These are phyloP conservation scores for Populus tremula DNA, from an alignment of 345 rosid species.

Conservation along the genomic window DNA sequence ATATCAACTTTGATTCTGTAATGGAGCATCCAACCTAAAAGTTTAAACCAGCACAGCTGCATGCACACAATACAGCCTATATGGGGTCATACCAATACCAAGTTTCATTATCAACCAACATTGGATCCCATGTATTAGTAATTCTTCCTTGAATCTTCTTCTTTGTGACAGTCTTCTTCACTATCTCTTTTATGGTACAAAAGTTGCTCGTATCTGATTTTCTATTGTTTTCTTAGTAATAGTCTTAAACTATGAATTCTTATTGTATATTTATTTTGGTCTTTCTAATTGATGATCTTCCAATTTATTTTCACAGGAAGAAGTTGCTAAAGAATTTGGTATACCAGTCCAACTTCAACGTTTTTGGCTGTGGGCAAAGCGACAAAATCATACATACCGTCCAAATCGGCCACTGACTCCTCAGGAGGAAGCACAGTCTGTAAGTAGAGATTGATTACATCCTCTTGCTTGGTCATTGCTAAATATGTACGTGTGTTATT, in stretches of 20 bases:
- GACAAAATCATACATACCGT: conserved; percentile 92
- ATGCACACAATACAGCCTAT: not conserved
- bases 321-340: conserved; percentile 88
- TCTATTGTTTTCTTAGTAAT: not conserved
- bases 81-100: not conserved
- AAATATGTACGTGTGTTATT: not conserved
- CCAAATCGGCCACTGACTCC: conserved; percentile 75
- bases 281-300: not conserved
- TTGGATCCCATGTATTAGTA: not conserved
- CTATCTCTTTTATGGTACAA: not conserved
- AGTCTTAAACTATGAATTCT: not conserved
- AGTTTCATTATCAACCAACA: not conserved
- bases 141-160: not conserved
- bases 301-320: conserved; percentile 51
- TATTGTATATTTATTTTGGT: not conserved
- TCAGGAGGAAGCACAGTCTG: conserved; percentile 74
- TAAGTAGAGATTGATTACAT: conserved; percentile 17
- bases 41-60: not conserved
- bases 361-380: conserved; percentile 96
- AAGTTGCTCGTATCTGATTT: not conserved
- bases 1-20: not conserved
- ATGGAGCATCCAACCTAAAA: not conserved
- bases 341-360: conserved; percentile 78
- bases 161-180: not conserved
- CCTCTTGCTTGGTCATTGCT: not conserved